phyloP scores from a whole-genome alignment of 106 monocot species.

The Triglochin maritima region DNA sequence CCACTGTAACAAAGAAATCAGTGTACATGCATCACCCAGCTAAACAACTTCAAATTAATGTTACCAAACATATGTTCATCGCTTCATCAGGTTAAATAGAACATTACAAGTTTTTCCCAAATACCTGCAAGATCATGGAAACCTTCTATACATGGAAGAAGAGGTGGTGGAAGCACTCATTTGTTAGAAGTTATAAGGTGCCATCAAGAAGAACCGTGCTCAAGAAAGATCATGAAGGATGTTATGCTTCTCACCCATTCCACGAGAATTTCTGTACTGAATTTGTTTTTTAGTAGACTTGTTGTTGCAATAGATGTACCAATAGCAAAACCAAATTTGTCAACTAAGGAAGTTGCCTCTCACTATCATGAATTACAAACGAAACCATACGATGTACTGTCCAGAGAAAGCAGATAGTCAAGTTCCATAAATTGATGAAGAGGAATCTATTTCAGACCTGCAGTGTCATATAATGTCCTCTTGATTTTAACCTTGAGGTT shows the following conservation, averaged over 20 bases:
- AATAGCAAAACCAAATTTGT: conserved; percentile 8
- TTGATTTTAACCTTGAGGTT: neutral
- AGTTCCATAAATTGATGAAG: too few relatives aligned
- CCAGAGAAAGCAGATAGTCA: neutral
- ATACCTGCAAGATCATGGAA: too few relatives aligned
- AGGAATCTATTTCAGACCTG: conserved; percentile 31
- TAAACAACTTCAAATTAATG: too few relatives aligned
- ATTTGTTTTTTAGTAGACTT: conserved; percentile 79
- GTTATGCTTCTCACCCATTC: conserved; percentile 50
- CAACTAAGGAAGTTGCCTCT: conserved; percentile 55
- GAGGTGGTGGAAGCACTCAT: too few relatives aligned
- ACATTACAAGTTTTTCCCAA: too few relatives aligned
- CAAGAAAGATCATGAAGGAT: neutral
- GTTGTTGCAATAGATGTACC: conserved; percentile 67
- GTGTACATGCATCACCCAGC: too few relatives aligned
- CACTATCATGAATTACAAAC: conserved; percentile 33
- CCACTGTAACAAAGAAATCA: too few relatives aligned
- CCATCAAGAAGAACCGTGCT: too few relatives aligned
- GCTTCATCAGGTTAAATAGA: too few relatives aligned
- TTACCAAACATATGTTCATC: too few relatives aligned
- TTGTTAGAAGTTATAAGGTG: too few relatives aligned
- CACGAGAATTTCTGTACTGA: conserved; percentile 84
- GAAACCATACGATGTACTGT: neutral
- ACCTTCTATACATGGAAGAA: too few relatives aligned
- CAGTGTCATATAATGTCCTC: conserved; percentile 63